phyloP scores from a whole-genome alignment of 176 grass and related monocot species.

The Triticum turgidum region DNA sequence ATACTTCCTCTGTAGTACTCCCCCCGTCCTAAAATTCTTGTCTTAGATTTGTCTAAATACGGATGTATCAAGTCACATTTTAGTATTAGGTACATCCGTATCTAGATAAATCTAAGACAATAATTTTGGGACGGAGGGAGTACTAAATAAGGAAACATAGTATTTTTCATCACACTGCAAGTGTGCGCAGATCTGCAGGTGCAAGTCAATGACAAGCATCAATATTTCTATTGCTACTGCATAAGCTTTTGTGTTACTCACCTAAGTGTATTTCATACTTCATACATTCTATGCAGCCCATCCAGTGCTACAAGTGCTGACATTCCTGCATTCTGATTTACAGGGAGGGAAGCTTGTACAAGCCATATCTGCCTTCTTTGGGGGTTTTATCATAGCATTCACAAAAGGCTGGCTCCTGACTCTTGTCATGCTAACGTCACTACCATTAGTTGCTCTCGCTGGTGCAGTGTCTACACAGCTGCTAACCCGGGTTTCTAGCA shows the following conservation, averaged over 20 bases:
- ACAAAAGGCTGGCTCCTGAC: conserved; percentile 71
- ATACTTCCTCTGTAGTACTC: background rate
- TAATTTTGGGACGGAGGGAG: too few relatives aligned
- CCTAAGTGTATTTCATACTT: background rate
- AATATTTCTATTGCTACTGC: background rate
- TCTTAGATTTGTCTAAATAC: too few relatives aligned
- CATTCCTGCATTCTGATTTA: conserved; percentile 13
- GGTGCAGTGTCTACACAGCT: conserved; percentile 44
- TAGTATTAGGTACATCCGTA: too few relatives aligned
- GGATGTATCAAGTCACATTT: too few relatives aligned
- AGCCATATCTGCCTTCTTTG: conserved; percentile 43
- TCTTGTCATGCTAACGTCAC: conserved; percentile 67
- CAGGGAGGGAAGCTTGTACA: conserved; percentile 77
- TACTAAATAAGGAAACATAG: background rate
- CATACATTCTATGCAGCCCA: background rate
- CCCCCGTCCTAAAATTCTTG: too few relatives aligned
- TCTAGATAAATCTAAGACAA: too few relatives aligned
- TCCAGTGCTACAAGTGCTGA: background rate
- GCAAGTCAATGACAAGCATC: background rate
- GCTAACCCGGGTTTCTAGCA: conserved; percentile 50
- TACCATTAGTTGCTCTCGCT: conserved; percentile 49
- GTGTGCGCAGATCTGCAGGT: background rate
- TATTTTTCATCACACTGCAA: background rate
- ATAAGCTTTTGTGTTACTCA: background rate
- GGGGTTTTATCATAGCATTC: conserved; percentile 73